Conservation (phyloP, 805 yeast species). For the Priceomyces carsonii region DNA sequence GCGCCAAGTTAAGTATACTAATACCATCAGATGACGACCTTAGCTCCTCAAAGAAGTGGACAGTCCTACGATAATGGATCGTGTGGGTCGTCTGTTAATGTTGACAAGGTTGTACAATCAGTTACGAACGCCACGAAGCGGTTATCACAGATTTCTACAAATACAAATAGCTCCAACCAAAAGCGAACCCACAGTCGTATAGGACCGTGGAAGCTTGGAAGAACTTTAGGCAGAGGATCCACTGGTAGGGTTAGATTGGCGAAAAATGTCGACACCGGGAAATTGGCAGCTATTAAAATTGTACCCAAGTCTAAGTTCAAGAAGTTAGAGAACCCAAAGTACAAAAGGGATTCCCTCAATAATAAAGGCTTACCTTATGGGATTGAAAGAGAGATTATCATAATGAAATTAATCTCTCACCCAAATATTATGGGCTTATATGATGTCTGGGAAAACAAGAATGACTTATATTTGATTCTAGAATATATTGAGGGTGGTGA, state of each 20-base stretch:
- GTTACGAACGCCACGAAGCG: constrained; percentile 50
- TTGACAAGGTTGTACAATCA: constrained; percentile 45
- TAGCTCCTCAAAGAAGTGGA: constrained; percentile 22
- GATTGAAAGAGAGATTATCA: constrained; percentile 82
- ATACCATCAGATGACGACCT: constrained; percentile 19
- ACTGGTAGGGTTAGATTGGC: constrained; percentile 95
- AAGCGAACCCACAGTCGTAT: constrained; percentile 57
- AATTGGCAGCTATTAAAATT: constrained; percentile 94
- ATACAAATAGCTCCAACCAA: constrained; percentile 40
- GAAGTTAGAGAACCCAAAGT: constrained; percentile 47
- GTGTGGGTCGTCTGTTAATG: constrained; percentile 21
- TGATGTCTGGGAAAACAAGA: constrained; percentile 97
- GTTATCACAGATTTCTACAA: constrained; percentile 49
- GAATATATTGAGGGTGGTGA: constrained; percentile 92
- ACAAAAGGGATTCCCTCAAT: constrained; percentile 32
- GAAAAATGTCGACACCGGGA: constrained; percentile 78
- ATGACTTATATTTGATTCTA: constrained; percentile 75
- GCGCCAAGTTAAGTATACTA: no score
- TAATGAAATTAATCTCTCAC: constrained; percentile 79
- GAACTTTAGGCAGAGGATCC: constrained; percentile 94
- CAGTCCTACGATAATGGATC: constrained; percentile 15
- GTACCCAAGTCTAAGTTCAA: constrained; percentile 82
- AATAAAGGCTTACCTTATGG: constrained; percentile 67
- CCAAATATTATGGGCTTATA: constrained; percentile 76
- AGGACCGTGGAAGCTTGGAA: constrained; percentile 97